phyloP scores from a whole-genome alignment of 2,329 filamentous ascomycete genomes.

The Huntiella savannae region DNA sequence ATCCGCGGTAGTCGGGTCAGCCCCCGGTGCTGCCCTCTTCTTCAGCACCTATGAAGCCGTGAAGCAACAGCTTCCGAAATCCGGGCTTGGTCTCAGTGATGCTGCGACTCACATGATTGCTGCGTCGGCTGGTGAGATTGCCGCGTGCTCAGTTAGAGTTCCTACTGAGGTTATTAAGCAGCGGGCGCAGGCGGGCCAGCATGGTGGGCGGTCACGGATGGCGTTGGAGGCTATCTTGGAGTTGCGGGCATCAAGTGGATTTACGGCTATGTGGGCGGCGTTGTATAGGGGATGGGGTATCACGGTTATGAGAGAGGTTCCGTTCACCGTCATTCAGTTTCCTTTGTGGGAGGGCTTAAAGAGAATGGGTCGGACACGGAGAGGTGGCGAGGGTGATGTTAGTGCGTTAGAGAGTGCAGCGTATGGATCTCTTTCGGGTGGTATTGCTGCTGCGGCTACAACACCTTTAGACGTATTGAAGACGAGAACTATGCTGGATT shows the following conservation, averaged over 20 bases:
- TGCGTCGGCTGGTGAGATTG: conserved; percentile 70
- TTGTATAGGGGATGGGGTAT: conserved; percentile 84
- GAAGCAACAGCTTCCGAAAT: conserved; percentile 33
- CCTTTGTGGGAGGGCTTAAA: conserved; percentile 93
- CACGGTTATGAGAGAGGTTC: conserved; percentile 87
- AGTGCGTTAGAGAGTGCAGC: conserved; percentile 62
- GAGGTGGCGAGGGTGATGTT: conserved; percentile 25
- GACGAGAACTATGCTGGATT: conserved; percentile 84
- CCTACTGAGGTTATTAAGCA: conserved; percentile 97
- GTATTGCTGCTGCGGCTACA: conserved; percentile 68
- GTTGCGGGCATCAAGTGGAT: conserved; percentile 18
- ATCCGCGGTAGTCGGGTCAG: conserved; percentile 73
- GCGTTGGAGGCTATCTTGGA: conserved; percentile 52
- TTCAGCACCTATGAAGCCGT: conserved; percentile 82
- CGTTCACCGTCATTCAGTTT: conserved; percentile 94
- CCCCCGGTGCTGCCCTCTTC: conserved; percentile 88
- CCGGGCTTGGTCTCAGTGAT: conserved; percentile 14
- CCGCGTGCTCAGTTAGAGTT: conserved; percentile 79
- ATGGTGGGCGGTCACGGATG: conserved; percentile 47
- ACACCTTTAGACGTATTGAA: conserved; percentile 93
- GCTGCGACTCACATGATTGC: conserved; percentile 53
- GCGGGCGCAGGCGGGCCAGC: conserved; percentile 72
- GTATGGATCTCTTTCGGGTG: conserved; percentile 69
- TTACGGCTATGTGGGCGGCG: conserved; percentile 52
- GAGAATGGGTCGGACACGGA: conserved; percentile 36